These are phyloP conservation scores for Ampelocalamus luodianensis DNA, from an alignment of 176 grass and related monocot genomes.

Conservation along the genomic window DNA sequence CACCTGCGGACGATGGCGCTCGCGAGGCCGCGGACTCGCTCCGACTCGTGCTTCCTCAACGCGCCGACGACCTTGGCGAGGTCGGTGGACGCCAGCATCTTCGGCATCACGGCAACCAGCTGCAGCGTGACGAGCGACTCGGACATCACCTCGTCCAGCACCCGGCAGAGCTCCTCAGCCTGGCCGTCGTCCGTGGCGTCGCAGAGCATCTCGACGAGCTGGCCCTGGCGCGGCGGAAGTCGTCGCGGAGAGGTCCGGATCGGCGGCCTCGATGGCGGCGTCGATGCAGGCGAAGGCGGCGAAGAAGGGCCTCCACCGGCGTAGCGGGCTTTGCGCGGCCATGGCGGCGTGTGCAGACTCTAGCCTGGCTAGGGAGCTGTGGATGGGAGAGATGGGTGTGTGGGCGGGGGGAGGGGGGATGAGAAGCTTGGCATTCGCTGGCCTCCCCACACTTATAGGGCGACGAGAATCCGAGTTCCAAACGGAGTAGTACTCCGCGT, in stretches of 20 bases:
- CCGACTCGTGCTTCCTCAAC: constrained; percentile 24
- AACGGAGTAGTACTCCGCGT: not conserved
- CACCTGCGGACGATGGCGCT: not conserved
- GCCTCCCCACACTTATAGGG: not conserved
- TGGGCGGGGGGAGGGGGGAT: not conserved
- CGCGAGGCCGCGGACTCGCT: constrained; percentile 19
- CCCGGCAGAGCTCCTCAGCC: not conserved
- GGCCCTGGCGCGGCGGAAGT: not conserved
- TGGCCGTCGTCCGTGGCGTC: not conserved
- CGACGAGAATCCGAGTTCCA: too few relatives aligned
- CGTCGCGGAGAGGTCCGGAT: not conserved
- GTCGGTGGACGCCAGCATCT: not conserved
- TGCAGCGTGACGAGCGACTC: constrained; percentile 32
- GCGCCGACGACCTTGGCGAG: constrained; percentile 1
- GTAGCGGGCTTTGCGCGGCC: not conserved
- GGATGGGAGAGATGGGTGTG: not conserved
- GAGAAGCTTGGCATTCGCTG: not conserved
- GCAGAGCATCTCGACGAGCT: not conserved
- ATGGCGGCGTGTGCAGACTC: not conserved
- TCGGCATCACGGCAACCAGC: not conserved
- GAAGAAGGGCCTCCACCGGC: constrained; percentile 34
- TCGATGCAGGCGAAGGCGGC: constrained; percentile 11
- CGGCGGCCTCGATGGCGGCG: not conserved
- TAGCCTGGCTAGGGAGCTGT: not conserved
- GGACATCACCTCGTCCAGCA: constrained; percentile 30